Evolutionary conservation across 257 asterid species (phyloP), one percentile per base, ranked within the genome.

Genomic region (Solanum virginianum): DNA sequence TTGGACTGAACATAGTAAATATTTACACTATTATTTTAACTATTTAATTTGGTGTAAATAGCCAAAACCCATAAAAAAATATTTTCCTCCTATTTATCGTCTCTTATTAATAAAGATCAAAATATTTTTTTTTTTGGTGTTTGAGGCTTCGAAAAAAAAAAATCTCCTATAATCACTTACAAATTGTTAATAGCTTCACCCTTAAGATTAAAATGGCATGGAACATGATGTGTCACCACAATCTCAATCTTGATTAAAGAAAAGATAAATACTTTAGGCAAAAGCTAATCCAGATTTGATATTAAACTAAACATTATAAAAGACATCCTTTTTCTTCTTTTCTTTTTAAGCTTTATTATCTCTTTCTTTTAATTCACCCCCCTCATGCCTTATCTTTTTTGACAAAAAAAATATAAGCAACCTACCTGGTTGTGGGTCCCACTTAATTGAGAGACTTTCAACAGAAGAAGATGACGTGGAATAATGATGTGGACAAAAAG

Each of bases 401-500:
- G 10, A 74, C 65, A 83, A 88, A 86, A 74, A 70, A 83, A 88
- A 86, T 89, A 83, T 84, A 90, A 92, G 85, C 86, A 90, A 88
- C 91, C 92, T 74, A 87, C 89, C 93, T 85, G 90, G 86, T 83
- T 22, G 11, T 57, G 16, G 83, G 90, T 18, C 90, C 90, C 85
- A 86, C 75, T 69, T 15, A 14, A 49, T 8, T 20, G 36, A 18
- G 43, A 47, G 83, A 85, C 86, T 87, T 89, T 87, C 70, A 41
- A 89, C 56, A 63, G 39, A 80, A 77, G 36, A 71, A 83, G 66
- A 87, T 90, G 93, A 94, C 88, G 87, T 85, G 85, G 81, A 87
- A 43, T 55, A 41, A 82, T 88, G 89, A 87, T 82, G 90, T 89
- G 94, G 90, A 90, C 92, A 89, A 92, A 92, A 95, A 90, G 97